Evolutionary conservation across 768 basidiomycete species (phyloP), one percentile per base, ranked within the genome.

Genomic region (Rhizopogon sp.): DNA sequence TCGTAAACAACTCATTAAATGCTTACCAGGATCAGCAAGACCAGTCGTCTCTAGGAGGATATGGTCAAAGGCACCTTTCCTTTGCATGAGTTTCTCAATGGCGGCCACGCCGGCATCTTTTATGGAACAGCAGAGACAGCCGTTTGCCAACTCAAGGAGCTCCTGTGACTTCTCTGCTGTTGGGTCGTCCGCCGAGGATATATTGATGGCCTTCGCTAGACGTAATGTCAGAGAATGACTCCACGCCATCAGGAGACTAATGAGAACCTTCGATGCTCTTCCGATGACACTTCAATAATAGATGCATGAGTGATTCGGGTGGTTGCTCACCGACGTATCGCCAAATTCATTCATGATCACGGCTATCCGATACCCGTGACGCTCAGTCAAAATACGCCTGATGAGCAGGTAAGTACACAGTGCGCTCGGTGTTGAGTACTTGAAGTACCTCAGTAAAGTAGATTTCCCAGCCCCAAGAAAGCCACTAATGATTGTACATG

Each of bases 281-380:
- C 8, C 49, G 54, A 43, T 66, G 49, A 60, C 65, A 62, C 39
- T 50, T 46, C 22, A 53, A 22, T 56, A 53, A 22, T 56, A 57
- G 45, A 49, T 8, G 22, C 33, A 37, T 49, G 35, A 25, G 45
- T 37, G 16, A 33, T 33, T n/a, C 39, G 53, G 39, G 47, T 41
- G 40, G 43, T 40, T 39, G 75, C 84, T 65, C 63, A 91, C 90
- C 62, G 92, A 91, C 17, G 94, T 94, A 66, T 97, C 94, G 8
- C 93, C 96, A 66, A 98, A 98, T 70, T 95, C 93, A 65, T 96
- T 97, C 92, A 97, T 94, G 59, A 96, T 97, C 20, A 99, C 96
- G 5, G 96, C 96, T 54, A 99, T 97, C 39, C 90, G 83, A 66
- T 94, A 93, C 3, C 96, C 95, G 79, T 98, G 96, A 39, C 85